A percentile compares a stretch with the other conserved stretches of the same genome.
phyloP scores from a whole-genome alignment of 768 basidiomycete genomes.

The Mycena kentingensis region DNA sequence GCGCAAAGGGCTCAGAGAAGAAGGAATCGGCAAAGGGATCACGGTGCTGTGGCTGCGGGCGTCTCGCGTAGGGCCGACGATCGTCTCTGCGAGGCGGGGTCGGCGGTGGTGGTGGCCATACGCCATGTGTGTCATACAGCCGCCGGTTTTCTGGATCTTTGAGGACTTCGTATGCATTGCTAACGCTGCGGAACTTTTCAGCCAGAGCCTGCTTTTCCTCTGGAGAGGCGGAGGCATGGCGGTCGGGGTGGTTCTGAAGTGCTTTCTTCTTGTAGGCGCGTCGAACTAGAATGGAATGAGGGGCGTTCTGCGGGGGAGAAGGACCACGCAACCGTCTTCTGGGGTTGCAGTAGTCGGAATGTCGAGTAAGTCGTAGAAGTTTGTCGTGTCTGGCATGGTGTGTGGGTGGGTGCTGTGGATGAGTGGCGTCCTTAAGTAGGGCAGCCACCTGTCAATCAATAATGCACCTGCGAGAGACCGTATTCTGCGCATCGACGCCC shows the following conservation, averaged over 20 bases:
- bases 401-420: too few species aligned
- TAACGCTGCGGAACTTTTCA: slow-evolving; percentile 60
- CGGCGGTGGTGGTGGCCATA: slow-evolving; percentile 65
- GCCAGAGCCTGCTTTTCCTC: slow-evolving; percentile 57
- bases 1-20: slow-evolving; percentile 72
- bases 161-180: slow-evolving; percentile 78
- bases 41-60: slow-evolving; percentile 21
- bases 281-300: slow-evolving; percentile 69
- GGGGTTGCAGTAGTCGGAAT: too few species aligned
- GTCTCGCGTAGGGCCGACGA: slow-evolving; percentile 18
- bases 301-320: too few species aligned
- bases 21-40: slow-evolving; percentile 46
- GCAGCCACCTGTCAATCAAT: too few species aligned
- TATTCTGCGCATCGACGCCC: slow-evolving; percentile 65
- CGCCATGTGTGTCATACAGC: slow-evolving; percentile 69
- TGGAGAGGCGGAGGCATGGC: slow-evolving; percentile 60
- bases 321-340: too few species aligned
- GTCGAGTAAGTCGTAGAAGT: too few species aligned
- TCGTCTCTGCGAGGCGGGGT: slow-evolving; percentile 4
- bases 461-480: slow-evolving; percentile 71
- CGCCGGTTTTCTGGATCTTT: slow-evolving; percentile 60
- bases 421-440: neutral
- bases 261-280: slow-evolving; percentile 79
- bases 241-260: slow-evolving; percentile 75
- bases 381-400: too few species aligned